Evolutionary conservation across 192 early-diverging fungal species (phyloP), one percentile per base, ranked within the genome.

Genomic region (Umbelopsis vinacea): DNA sequence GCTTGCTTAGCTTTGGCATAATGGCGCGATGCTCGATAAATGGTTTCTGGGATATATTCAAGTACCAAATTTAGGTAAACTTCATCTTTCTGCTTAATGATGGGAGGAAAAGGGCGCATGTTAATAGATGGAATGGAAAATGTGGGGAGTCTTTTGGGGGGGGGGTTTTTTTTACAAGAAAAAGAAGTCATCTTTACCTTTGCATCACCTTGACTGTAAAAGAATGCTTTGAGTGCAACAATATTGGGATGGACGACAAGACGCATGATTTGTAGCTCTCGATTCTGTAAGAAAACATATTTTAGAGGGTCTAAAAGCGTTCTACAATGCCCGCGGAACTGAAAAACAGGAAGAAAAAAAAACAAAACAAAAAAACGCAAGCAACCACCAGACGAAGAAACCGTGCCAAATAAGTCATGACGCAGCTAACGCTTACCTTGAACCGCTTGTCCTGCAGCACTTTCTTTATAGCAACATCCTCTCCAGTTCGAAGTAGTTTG

Each of bases 391-490:
- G 11, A 7, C 6, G 40, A 7, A 43, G 8, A 43, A 12, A 43
- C 11, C 8, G 40, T 43, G 40, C 40, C 40, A 43, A 43, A 43
- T 43, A 43, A 43, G 11, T 12, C 40, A 43, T 11, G 40, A 43
- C 40, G 11, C 40, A 43, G 1, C 38, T 48, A 21, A 26, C 8
- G 15, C 6, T 67, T 84, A 94, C 93, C 89, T 99, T 99, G 88
- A 98, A 99, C 45, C 97, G 89, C 81, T 92, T 95, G 81, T 99
- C 97, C 85, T 98, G 97, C 33, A 97, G 81, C 5, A 99, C 97
- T 78, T 97, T 98, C 84, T 99, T 99, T 73, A 99, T 97, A 57
- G 97, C 97, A 12, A 91, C 92, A 52, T 88, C 87, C 71, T 98
- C 94, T 53, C 88, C 86, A 54, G 88, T 88, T 71, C 89, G 87